Base-by-base conservation (phyloP, 768 basidiomycete genomes). In the Porphyrellus cyaneotinctus region DNA sequence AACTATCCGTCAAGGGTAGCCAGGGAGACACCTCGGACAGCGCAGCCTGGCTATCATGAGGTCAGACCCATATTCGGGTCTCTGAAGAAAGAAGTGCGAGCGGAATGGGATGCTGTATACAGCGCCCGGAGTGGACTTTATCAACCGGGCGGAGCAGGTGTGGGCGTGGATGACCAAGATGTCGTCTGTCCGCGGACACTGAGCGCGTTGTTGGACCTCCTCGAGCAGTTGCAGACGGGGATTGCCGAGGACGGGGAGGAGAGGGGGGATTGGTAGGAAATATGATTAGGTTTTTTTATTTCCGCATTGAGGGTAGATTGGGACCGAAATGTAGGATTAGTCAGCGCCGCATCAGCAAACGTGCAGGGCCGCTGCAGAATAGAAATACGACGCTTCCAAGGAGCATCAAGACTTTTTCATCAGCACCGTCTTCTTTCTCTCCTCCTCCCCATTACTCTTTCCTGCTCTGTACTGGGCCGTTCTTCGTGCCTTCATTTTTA, bases 401-500 rank as follows among this genome's bases (percentile, higher is more conserved):
- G 61, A 65, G 58, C 61, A 60, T 53, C 61, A 44, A 67, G 56
- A 56, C 62, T 57, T 64, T 65, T 64, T 65, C 59, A 70, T 70
- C 69, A 62, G 63, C 70, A 53, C 67, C 63, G 65, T 64, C 64
- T 61, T 63, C 59, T 58, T 62, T 61, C 61, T 61, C 62, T 63
- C 58, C 52, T 51, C 56, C 44, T 54, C 61, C 51, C 50, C 58
- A 50, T 53, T 56, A 39, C 53, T 53, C 58, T 56, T 63, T 59
- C 64, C 56, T 54, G 63, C 63, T 65, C 58, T 50, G 20, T 52
- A 53, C 55, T 54, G 52, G 69, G 61, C 63, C 59, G 54, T 64
- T 57, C 32, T 44, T 52, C 58, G 56, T 60, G 58, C 68, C 68
- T 68, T 69, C 73, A 67, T 67, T 72, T 78, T 83, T 78, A 82